Evolutionary conservation across 73 alveolate species (phyloP), one percentile per base, ranked within the genome.

Genomic region (Paramecium sonneborni): DNA sequence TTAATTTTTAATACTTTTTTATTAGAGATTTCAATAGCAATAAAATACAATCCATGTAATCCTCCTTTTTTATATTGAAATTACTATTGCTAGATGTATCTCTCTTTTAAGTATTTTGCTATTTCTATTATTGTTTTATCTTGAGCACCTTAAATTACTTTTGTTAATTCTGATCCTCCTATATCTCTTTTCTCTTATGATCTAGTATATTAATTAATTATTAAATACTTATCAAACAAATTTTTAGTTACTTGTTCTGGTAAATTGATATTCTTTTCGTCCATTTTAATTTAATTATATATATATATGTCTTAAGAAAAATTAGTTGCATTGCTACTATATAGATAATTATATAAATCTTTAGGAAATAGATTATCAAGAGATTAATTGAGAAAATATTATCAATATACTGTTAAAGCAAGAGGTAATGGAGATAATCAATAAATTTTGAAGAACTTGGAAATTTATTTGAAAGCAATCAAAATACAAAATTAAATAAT

Each of bases 41-140:
- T 79, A 41, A 76, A 20, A 79, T 79, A 79, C 41, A 43, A 79
- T 18, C 62, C 90, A 20, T 43, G 74, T 14, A 79, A 79, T 79
- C 90, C 90, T 43, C 76, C 90, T 44, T 79, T 76, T 44, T 41
- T 76, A 24, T 41, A 76, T 41, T 76, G 11, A 70, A 26, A 70
- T 70, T 70, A 70, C 4, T 32, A 34, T 32, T 28, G 41, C 20
- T 1, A 9, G 0, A 70, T 70, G 58, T 32, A 70, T 32, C 56
- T 70, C 30, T 70, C 86, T 15, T 70, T 70, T 35, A 72, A 72
- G 23, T 28, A 18, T 12, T 72, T 72, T 34, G 67, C 86, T 15
- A 72, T 72, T 14, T 72, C 37, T 15, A 32, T 34, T 12, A 34
- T 18, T 34, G 38, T 38, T 44, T 79, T 24, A 11, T 79, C 90